Evolutionary conservation across 805 yeast genomes (phyloP), one percentile per base, ranked within the genome.

Genomic region (Wickerhamiella siamensis): DNA sequence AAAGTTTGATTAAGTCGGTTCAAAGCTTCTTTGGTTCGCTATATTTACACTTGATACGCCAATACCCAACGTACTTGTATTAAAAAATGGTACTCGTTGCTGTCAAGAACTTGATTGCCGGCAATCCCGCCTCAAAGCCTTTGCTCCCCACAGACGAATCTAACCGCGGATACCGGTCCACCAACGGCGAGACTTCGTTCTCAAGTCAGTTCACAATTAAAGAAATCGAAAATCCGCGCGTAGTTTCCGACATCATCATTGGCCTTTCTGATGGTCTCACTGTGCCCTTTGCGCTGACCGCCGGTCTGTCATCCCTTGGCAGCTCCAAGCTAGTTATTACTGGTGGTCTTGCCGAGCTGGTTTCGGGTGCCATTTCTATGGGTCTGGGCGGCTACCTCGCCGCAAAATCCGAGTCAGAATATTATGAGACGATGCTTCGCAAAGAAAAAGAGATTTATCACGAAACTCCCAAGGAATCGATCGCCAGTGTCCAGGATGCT

Each of bases 241-340:
- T 87, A 20, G 83, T 88, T 79, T 78, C 91, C 36, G 97, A 88
- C 60, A 70, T 83, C 43, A 84, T 88, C 51, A 88, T 88, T 56
- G 98, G 98, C 4, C 72, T 88, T 39, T 78, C 91, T 29, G 98
- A 88, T 59, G 98, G 98, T 4, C 71, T 88, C 50, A 88, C 97
- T 0, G 98, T 88, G 33, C 98, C 98, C n/a, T 88, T 88, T 69
- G 98, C 98, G 2, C 71, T 91, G 51, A 91, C 97, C 1, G 97
- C 98, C 0, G 98, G 97, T 38, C 70, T 88, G 43, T 80, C 94
- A 1, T 79, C 93, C 1, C 70, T 88, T 41, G 98, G 98, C 41
- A 82, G 83, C 59, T 67, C 95, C 15, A 80, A 74, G 59, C 71
- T 88, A 48, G 98, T 88, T 40, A 86, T 88, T 47, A 86, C 97